Evolutionary conservation across 257 asterid species (phyloP).

Genomic region (Fraxinus americana): DNA sequence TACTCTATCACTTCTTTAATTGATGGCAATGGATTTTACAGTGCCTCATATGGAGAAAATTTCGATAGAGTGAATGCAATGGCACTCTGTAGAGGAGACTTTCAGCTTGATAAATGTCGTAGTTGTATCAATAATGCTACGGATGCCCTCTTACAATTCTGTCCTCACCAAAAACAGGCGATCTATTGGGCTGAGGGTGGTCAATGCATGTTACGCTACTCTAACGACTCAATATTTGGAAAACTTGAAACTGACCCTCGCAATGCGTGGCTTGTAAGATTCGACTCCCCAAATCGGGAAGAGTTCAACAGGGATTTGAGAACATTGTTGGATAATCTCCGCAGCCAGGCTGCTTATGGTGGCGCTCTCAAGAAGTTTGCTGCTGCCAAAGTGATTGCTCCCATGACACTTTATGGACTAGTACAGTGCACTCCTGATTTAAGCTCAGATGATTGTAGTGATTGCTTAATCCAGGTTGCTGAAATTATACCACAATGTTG

Average conservation of each 20-base stretch:
- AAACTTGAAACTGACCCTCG: neutral
- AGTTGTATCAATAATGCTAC: constrained; percentile 3
- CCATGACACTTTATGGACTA: constrained; percentile 14
- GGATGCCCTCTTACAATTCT: neutral
- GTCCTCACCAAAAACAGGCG: constrained; percentile 24
- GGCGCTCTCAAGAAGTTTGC: constrained; percentile 9
- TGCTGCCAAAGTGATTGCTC: constrained; percentile 13
- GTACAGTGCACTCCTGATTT: constrained; percentile 42
- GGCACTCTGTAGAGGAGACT: constrained; percentile 30
- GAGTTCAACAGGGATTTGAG: constrained; percentile 4
- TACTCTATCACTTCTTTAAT: constrained; percentile 18
- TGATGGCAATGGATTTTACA: constrained; percentile 13
- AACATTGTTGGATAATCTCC: neutral
- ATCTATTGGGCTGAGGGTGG: neutral
- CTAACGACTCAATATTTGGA: constrained; percentile 18
- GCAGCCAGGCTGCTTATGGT: constrained; percentile 28
- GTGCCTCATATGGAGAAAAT: neutral
- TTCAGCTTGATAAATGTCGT: neutral
- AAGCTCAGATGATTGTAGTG: constrained; percentile 10
- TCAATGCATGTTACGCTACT: constrained; percentile 19
- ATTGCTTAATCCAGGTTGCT: constrained; percentile 13
- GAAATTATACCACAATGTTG: neutral
- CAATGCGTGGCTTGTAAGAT: no score
- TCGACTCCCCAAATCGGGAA: no score
- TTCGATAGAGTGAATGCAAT: constrained; percentile 22